phyloP scores from a whole-genome alignment of 805 yeast species.

The Candida lessepsii region DNA sequence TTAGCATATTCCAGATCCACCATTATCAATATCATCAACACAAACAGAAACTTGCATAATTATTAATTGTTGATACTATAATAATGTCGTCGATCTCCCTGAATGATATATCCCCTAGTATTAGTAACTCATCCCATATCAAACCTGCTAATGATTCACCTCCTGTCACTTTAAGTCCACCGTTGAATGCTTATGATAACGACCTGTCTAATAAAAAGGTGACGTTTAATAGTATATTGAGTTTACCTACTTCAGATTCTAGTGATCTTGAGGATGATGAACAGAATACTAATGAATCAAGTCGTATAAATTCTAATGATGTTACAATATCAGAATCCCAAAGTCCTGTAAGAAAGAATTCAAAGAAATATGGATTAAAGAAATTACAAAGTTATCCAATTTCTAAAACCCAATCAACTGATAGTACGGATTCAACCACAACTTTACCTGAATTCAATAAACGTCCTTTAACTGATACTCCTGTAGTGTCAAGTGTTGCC shows the following conservation, averaged over 20 bases:
- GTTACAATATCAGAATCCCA: neutral
- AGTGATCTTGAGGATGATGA: slow-evolving; percentile 12
- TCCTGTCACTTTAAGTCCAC: neutral
- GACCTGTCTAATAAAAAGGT: slow-evolving; percentile 11
- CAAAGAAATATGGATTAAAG: slow-evolving; percentile 12
- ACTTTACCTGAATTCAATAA: slow-evolving; percentile 60
- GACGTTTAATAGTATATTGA: slow-evolving; percentile 9
- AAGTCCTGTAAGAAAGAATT: slow-evolving; percentile 2
- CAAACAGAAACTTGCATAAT: too few species aligned
- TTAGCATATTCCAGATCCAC: neutral
- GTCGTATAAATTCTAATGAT: slow-evolving; percentile 1
- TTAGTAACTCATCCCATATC: slow-evolving; percentile 1
- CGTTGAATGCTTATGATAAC: neutral
- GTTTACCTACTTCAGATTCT: slow-evolving; percentile 13
- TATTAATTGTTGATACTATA: too few species aligned
- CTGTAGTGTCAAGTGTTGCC: slow-evolving; percentile 54
- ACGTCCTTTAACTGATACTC: slow-evolving; percentile 75
- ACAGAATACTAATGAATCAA: neutral
- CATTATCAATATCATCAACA: too few species aligned
- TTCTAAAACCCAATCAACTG: slow-evolving; percentile 16
- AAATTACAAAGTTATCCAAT: slow-evolving; percentile 20
- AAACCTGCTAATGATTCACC: neutral
- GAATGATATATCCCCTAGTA: slow-evolving; percentile 3
- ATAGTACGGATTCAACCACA: slow-evolving; percentile 15
- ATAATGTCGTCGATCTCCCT: slow-evolving; percentile 8